A percentile compares a stretch with the other conserved stretches of the same genome.
phyloP scores from a whole-genome alignment of 176 grass and related monocot genomes.

The Musa troglodytarum region DNA sequence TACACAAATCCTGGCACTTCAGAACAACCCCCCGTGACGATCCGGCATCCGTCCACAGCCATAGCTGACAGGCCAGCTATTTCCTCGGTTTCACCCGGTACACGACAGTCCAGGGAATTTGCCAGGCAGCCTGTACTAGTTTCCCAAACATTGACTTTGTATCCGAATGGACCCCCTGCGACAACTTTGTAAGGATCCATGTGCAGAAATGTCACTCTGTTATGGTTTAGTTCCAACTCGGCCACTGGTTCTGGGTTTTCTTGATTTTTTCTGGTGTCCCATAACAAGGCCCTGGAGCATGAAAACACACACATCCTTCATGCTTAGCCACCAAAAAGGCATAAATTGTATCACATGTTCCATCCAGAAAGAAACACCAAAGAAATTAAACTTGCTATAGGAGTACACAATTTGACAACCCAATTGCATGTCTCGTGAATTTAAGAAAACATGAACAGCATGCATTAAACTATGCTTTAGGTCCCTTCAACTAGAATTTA shows the following conservation, averaged over 20 bases:
- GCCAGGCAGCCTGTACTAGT: conserved; percentile 30
- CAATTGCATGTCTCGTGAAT: no score
- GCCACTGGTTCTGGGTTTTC: conserved; percentile 29
- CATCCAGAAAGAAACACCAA: not conserved
- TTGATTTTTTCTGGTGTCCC: conserved; percentile 77
- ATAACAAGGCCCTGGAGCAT: conserved; percentile 54
- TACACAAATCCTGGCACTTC: conserved; percentile 26
- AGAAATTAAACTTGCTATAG: not conserved
- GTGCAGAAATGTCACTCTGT: conserved; percentile 54
- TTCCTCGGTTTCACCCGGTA: conserved; percentile 12
- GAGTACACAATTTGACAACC: no score
- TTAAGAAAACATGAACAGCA: no score
- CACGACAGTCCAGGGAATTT: conserved; percentile 43
- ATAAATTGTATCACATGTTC: not conserved
- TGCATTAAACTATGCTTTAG: no score
- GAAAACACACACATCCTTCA: not conserved
- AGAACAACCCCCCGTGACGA: conserved; percentile 32
- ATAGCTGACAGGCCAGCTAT: conserved; percentile 39
- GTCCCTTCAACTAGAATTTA: no score
- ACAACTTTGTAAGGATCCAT: conserved; percentile 84
- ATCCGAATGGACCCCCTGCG: conserved; percentile 38
- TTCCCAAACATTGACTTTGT: conserved; percentile 51
- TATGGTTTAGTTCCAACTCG: conserved; percentile 51
- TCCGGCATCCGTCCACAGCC: conserved; percentile 54
- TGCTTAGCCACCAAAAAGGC: not conserved